These are phyloP conservation scores for Antarctomyces pellizariae DNA, from an alignment of 495 filamentous ascomycete species.

Conservation along the genomic window DNA sequence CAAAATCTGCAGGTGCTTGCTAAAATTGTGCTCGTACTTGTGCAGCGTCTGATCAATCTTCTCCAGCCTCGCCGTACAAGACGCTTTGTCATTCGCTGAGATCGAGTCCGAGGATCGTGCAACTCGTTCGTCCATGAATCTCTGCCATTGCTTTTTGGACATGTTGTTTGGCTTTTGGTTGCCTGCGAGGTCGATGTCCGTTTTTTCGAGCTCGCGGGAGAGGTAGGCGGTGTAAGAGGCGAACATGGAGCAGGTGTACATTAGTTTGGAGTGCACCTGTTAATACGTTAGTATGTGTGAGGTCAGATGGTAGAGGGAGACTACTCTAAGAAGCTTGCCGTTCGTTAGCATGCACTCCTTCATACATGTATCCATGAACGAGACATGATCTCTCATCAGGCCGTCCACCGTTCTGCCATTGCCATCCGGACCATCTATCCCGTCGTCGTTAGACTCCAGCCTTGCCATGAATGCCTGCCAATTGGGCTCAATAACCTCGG, in stretches of 20 bases:
- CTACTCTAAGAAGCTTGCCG: slow-evolving; percentile 70
- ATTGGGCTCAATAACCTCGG: slow-evolving; percentile 93
- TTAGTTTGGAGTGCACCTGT: slow-evolving; percentile 87
- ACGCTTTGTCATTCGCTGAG: slow-evolving; percentile 15
- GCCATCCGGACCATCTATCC: slow-evolving; percentile 16
- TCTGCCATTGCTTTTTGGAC: slow-evolving; percentile 27
- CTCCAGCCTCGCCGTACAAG: slow-evolving; percentile 40
- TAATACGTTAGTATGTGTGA: slow-evolving; percentile 3
- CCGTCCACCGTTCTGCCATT: slow-evolving; percentile 70
- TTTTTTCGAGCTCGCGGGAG: slow-evolving; percentile 50
- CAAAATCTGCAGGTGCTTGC: slow-evolving; percentile 69
- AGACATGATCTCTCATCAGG: slow-evolving; percentile 97
- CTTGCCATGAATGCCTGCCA: slow-evolving; percentile 81
- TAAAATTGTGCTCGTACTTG: slow-evolving; percentile 84
- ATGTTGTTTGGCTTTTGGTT: slow-evolving; percentile 25
- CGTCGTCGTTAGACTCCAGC: slow-evolving; percentile 28
- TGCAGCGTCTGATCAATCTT: slow-evolving; percentile 67
- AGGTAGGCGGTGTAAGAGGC: slow-evolving; percentile 65
- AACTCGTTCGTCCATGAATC: slow-evolving; percentile 16
- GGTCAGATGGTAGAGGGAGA: slow-evolving; percentile 8
- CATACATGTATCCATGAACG: slow-evolving; percentile 89
- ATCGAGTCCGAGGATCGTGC: slow-evolving; percentile 13
- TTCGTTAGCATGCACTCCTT: slow-evolving; percentile 99
- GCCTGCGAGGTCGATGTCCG: slow-evolving; percentile 47
- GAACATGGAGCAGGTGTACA: slow-evolving; percentile 81